Conservation (phyloP, 169 alveolate species). For the Plasmodium reichenowi region DNA sequence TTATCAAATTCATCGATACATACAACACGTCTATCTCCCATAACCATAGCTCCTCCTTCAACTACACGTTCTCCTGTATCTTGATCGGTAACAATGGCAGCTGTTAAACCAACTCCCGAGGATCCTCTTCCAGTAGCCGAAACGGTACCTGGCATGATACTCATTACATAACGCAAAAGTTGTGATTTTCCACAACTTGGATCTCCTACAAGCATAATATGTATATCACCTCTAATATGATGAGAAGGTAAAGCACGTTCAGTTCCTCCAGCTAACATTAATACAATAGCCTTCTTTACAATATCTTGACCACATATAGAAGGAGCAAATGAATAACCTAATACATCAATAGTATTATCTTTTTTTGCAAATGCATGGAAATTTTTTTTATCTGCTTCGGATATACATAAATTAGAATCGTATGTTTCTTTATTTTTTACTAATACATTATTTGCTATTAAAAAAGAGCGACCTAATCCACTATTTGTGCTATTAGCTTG, state of each 20-base stretch:
- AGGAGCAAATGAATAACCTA: constrained; percentile 97
- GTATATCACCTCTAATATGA: constrained; percentile 98
- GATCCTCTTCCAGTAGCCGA: constrained; percentile 99
- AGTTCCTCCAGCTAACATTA: constrained; percentile 97
- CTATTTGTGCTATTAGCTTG: constrained; percentile 84
- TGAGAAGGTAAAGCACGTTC: constrained; percentile 87
- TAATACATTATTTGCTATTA: constrained; percentile 93
- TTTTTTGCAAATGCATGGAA: constrained; percentile 81
- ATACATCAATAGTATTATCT: constrained; percentile 91
- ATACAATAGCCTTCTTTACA: constrained; percentile 94
- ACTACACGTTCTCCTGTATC: constrained; percentile 96
- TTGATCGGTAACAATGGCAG: constrained; percentile 97
- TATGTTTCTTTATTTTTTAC: constrained; percentile 79
- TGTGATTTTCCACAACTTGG: constrained; percentile 99
- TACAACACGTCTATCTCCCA: constrained; percentile 98
- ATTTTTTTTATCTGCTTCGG: constrained; percentile 84
- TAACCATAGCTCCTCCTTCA: constrained; percentile 99
- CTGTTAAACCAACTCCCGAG: constrained; percentile 99
- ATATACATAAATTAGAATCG: constrained; percentile 76
- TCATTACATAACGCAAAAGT: constrained; percentile 94
- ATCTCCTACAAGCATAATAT: constrained; percentile 97
- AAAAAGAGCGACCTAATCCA: constrained; percentile 93
- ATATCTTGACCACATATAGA: constrained; percentile 97
- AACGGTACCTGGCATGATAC: constrained; percentile 95
- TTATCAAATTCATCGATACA: constrained; percentile 99